Evolutionary conservation across 176 grass and related monocot genomes (phyloP).

Genomic region (Poa pratensis): DNA sequence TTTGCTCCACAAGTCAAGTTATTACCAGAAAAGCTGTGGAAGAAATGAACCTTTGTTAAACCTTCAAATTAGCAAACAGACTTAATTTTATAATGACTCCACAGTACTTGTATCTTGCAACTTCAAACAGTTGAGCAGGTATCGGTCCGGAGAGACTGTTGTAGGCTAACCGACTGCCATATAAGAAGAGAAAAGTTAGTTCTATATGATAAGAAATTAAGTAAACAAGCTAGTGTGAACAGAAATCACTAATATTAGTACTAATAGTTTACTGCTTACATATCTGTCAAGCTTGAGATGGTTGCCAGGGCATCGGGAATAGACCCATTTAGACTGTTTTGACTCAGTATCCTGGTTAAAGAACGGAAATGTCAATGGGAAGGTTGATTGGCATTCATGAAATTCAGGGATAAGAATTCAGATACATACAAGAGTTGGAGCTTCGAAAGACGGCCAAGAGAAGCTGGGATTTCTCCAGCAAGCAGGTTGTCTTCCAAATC

Average conservation of each 20-base stretch:
- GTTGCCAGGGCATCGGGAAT: constrained; percentile 70
- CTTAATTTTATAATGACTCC: constrained; percentile 19
- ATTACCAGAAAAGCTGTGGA: constrained; percentile 87
- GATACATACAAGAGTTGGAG: constrained; percentile 74
- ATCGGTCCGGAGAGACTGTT: constrained; percentile 86
- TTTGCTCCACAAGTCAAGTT: constrained; percentile 86
- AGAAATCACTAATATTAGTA: constrained; percentile 32
- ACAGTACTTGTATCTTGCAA: constrained; percentile 94
- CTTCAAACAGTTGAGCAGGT: constrained; percentile 80
- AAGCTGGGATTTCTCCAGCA: constrained; percentile 76
- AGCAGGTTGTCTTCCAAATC: constrained; percentile 78
- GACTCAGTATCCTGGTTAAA: constrained; percentile 79
- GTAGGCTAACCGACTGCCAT: constrained; percentile 80
- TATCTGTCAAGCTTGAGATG: constrained; percentile 74
- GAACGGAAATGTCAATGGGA: constrained; percentile 13
- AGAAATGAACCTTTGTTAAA: constrained; percentile 56
- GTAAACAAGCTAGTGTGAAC: neutral
- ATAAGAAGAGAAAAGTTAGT: constrained; percentile 45
- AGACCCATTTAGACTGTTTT: constrained; percentile 77
- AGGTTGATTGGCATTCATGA: constrained; percentile 31
- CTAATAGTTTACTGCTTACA: constrained; percentile 60
- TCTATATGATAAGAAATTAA: neutral
- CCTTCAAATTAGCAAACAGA: constrained; percentile 12
- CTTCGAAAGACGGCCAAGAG: constrained; percentile 71
- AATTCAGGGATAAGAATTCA: constrained; percentile 26